Conservation (phyloP, 2,329 filamentous ascomycete species). For the Aspergillus sojae region DNA sequence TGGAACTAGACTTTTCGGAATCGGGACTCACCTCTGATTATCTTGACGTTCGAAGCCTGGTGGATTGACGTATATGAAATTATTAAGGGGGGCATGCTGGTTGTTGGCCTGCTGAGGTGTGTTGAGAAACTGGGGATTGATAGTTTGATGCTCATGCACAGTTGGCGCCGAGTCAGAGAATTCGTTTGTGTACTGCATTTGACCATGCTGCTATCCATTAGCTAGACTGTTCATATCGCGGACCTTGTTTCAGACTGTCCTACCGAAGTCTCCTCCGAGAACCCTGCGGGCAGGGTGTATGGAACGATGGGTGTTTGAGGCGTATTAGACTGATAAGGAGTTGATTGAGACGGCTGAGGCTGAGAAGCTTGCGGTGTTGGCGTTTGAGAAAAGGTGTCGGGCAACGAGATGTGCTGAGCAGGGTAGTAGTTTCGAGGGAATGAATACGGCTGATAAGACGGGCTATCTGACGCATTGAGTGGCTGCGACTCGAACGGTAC, state of each 20-base stretch:
- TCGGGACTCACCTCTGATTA: slow-evolving; percentile 30
- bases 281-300: slow-evolving; percentile 32
- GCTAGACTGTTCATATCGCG: neutral
- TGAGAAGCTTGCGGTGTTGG: slow-evolving; percentile 29
- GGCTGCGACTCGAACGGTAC: slow-evolving; percentile 33
- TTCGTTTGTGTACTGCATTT: slow-evolving; percentile 34
- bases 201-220: slow-evolving; percentile 26
- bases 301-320: slow-evolving; percentile 27
- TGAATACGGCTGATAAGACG: slow-evolving; percentile 37
- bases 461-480: slow-evolving; percentile 31
- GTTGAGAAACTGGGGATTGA: slow-evolving; percentile 44
- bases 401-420: slow-evolving; percentile 28
- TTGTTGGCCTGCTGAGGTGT: slow-evolving; percentile 27
- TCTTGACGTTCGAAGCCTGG: slow-evolving; percentile 30
- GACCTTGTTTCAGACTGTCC: neutral
- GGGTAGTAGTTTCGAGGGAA: slow-evolving; percentile 37
- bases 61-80: slow-evolving; percentile 32
- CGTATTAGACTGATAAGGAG: slow-evolving; percentile 20
- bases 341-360: slow-evolving; percentile 23
- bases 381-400: slow-evolving; percentile 32
- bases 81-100: slow-evolving; percentile 26
- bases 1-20: neutral
- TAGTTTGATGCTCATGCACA: slow-evolving; percentile 37
- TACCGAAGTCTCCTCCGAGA: slow-evolving; percentile 30
- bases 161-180: slow-evolving; percentile 28